Base-by-base conservation (phyloP, 1,284 basidiomycete species). In the Ceratobasidium sp. region DNA sequence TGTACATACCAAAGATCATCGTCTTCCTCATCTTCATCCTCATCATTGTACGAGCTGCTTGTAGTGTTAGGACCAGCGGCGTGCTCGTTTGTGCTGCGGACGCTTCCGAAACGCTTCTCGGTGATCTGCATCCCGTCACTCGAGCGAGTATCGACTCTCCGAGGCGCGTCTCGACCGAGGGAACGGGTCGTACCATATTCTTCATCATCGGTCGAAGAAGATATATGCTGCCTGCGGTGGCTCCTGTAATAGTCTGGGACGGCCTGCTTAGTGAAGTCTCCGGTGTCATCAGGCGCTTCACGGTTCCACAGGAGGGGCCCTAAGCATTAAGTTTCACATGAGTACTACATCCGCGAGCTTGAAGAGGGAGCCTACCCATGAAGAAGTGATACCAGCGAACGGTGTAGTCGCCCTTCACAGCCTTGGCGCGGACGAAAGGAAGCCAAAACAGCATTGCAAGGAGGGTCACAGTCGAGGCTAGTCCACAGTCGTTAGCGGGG, bases 391-490 rank as follows among this genome's bases (percentile, higher is more conserved):
- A 86, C 79, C 79, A 82, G 75, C 81, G 79, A 53, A 84, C 62
- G 60, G 80, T 87, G 82, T 85, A 84, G 78, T 87, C 86, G 77
- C 84, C 83, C 78, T 82, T 82, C 75, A 86, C 78, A 71, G 85
- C 84, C 78, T 84, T 84, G 79, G 77, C 76, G 80, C 84, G 80
- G 66, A 86, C 85, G 80, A 81, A 87, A 3, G 86, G 86, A 2
- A 86, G 67, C 84, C 84, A 86, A 80, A 86, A 87, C 75, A 87
- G 24, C 64, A 82, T 66, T 2, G 85, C 80, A 11, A 86, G 78
- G 51, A 82, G 56, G 17, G 82, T 76, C 44, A 86, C 77, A 51
- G 84, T 85, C 1, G 82, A 75, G 0, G 80, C 83, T 72, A 41
- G 8, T 41, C 22, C 19, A 14, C 27, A 56, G 27, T 11, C 7